Conservation (phyloP, 345 rosid species). For the Eucalyptus rudis region DNA sequence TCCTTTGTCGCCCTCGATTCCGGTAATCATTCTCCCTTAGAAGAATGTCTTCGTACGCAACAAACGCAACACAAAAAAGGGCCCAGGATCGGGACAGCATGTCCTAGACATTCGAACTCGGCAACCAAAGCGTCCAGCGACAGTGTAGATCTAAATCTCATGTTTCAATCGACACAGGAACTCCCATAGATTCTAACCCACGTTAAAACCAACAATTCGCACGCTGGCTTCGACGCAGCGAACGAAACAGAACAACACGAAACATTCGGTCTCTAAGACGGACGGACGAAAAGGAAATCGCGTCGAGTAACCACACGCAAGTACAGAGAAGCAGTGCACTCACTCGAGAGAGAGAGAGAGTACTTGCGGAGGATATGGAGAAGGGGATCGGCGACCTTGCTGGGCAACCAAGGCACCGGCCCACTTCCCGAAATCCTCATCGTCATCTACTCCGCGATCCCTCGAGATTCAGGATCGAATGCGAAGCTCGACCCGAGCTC, state of each 20-base stretch:
- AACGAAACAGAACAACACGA: not conserved
- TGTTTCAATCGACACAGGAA: not conserved
- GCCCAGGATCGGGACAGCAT: not conserved
- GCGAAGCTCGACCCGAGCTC: not conserved
- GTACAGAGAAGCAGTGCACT: not conserved
- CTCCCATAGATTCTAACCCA: not conserved
- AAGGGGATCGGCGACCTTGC: conserved; percentile 59
- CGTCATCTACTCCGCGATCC: not conserved
- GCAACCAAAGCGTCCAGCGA: not conserved
- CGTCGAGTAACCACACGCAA: not conserved
- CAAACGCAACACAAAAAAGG: not conserved
- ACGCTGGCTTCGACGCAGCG: not conserved
- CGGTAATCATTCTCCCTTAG: not conserved
- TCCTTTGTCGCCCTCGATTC: not conserved
- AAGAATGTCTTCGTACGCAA: not conserved
- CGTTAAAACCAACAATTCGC: not conserved
- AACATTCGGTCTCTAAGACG: not conserved
- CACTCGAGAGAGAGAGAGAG: not conserved
- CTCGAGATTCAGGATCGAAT: not conserved
- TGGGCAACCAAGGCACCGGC: conserved; percentile 27
- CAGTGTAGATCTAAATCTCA: not conserved
- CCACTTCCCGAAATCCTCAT: not conserved
- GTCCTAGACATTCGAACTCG: not conserved
- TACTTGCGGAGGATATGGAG: conserved; percentile 63
- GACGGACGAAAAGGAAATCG: too few species aligned